Percentiles rank a stretch among this genome's conserved stretches.
phyloP scores from a whole-genome alignment of 176 grass and related monocot genomes.

The Triticum monococcum region DNA sequence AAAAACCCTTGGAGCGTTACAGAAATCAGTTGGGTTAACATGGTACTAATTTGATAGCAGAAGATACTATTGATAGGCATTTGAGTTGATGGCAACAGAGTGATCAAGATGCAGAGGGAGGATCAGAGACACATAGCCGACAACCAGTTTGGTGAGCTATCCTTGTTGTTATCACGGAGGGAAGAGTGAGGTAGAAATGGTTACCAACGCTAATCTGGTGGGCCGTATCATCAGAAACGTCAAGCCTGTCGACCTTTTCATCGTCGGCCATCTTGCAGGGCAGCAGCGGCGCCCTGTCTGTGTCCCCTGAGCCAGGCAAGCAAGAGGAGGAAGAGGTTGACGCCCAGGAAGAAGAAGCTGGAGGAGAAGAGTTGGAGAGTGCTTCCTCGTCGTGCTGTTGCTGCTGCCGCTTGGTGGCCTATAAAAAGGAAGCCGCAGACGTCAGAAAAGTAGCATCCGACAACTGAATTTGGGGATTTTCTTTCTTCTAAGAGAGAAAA shows the following conservation, averaged over 20 bases:
- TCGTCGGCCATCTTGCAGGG: constrained; percentile 22
- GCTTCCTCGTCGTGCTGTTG: constrained; percentile 1
- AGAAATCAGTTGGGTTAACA: neutral
- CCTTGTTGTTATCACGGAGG: neutral
- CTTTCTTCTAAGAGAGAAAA: neutral
- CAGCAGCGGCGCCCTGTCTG: constrained; percentile 9
- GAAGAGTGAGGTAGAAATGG: neutral
- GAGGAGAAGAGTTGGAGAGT: neutral
- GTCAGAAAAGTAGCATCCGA: constrained; percentile 23
- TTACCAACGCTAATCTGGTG: constrained; percentile 63
- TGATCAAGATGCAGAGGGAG: neutral
- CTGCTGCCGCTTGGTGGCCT: constrained; percentile 18
- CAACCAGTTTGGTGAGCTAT: neutral
- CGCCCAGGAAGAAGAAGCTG: neutral
- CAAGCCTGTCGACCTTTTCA: constrained; percentile 19
- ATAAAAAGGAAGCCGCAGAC: constrained; percentile 5
- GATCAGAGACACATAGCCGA: neutral
- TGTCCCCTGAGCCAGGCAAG: neutral
- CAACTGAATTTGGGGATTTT: neutral
- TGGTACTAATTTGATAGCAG: neutral
- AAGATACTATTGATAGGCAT: neutral
- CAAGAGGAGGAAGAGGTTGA: constrained; percentile 17
- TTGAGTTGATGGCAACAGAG: neutral
- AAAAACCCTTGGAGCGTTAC: neutral
- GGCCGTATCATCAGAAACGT: constrained; percentile 40